phyloP scores from a whole-genome alignment of 768 basidiomycete genomes.

The Agaricus blazei region DNA sequence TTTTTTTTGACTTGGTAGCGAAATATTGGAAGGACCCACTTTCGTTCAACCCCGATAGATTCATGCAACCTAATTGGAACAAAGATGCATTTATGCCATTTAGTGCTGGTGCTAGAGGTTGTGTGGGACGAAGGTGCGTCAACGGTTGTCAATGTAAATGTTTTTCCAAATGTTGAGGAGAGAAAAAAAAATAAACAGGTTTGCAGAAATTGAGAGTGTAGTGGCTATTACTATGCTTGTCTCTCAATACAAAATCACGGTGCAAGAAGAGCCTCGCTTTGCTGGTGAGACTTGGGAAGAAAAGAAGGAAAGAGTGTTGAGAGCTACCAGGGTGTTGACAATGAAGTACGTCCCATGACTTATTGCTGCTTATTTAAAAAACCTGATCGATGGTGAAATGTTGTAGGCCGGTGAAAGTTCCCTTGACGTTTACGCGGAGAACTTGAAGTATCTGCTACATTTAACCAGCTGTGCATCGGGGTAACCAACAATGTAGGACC shows the following conservation, averaged over 20 bases:
- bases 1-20: slow-evolving; percentile 26
- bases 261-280: slow-evolving; percentile 45
- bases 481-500: too few relatives aligned
- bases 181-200: slow-evolving; percentile 19
- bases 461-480: too few relatives aligned
- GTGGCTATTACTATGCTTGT: slow-evolving; percentile 44
- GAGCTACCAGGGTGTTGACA: slow-evolving; percentile 25
- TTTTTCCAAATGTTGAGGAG: too few relatives aligned
- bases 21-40: slow-evolving; percentile 43
- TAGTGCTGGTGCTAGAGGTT: slow-evolving; percentile 34
- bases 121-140: slow-evolving; percentile 38
- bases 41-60: slow-evolving; percentile 24
- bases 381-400: too few relatives aligned
- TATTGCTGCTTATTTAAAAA: neutral
- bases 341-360: slow-evolving; percentile 6
- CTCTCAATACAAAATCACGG: slow-evolving; percentile 35
- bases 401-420: slow-evolving; percentile 1
- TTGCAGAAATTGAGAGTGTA: slow-evolving; percentile 41
- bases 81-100: slow-evolving; percentile 19
- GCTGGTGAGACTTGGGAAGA: slow-evolving; percentile 38
- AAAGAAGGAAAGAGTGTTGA: slow-evolving; percentile 33
- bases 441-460: neutral
- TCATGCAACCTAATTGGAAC: slow-evolving; percentile 12
- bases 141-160: neutral
- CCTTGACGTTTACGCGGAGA: slow-evolving; percentile 3